phyloP scores from a whole-genome alignment of 371 early-diverging fungal species.

The Massospora cicadina region DNA sequence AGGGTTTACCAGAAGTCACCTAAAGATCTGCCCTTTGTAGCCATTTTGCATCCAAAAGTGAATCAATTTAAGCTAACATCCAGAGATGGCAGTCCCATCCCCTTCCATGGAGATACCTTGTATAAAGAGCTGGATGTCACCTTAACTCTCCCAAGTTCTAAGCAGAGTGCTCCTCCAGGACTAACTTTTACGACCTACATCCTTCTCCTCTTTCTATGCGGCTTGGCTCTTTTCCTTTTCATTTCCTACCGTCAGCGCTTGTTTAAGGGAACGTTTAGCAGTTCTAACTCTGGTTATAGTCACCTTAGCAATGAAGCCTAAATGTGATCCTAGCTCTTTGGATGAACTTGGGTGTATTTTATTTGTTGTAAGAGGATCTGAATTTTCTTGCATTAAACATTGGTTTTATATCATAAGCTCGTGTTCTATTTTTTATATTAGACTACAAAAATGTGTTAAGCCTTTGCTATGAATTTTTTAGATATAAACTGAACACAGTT shows the following conservation, averaged over 20 bases:
- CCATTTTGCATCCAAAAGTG: slow-evolving; percentile 30
- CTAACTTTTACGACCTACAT: not conserved
- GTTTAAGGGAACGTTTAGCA: not conserved
- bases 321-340: not conserved
- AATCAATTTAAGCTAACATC: not conserved
- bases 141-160: not conserved
- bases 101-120: not conserved
- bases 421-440: no score
- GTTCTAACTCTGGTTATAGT: not conserved
- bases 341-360: no score
- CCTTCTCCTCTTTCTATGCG: not conserved
- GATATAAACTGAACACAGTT: no score
- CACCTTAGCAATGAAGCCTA: not conserved
- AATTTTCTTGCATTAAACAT: no score
- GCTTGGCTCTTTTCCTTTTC: not conserved
- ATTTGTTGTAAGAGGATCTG: no score
- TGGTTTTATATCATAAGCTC: no score
- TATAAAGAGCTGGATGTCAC: not conserved
- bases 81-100: not conserved
- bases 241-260: not conserved
- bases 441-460: no score
- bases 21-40: slow-evolving; percentile 26
- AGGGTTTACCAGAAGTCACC: slow-evolving; percentile 32
- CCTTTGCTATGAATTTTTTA: no score
- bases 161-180: not conserved